Evolutionary conservation across 345 rosid species (phyloP).

Genomic region (Lepidium sativum): DNA sequence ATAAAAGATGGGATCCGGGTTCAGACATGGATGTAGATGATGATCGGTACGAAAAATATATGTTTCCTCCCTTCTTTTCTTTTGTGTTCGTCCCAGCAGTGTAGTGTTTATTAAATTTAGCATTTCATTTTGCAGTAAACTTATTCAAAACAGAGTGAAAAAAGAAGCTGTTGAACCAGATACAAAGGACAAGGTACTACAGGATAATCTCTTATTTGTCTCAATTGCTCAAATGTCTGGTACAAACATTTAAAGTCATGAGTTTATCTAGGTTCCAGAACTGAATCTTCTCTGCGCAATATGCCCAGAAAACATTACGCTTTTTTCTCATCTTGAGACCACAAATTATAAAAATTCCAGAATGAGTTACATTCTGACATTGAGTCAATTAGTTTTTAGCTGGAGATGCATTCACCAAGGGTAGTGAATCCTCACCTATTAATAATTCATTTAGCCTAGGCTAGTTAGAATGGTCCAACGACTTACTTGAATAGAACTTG

Average conservation of each 20-base stretch:
- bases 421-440: not conserved
- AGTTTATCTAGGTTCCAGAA: constrained; percentile 6
- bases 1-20: constrained; percentile 79
- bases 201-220: not conserved
- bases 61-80: not conserved
- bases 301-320: not conserved
- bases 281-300: not conserved
- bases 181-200: constrained; percentile 45
- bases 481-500: constrained; percentile 2
- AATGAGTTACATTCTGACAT: not conserved
- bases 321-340: not conserved
- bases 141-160: constrained; percentile 63
- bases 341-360: not conserved
- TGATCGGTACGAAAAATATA: constrained; percentile 43
- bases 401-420: not conserved
- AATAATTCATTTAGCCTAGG: not conserved
- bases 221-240: not conserved
- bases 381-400: not conserved
- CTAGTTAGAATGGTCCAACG: not conserved
- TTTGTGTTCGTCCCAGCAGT: not conserved
- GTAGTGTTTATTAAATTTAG: not conserved
- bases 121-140: constrained; percentile 42
- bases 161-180: constrained; percentile 62
- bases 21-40: constrained; percentile 77
- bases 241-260: not conserved